A percentile compares a stretch with the other conserved stretches of the same genome.
phyloP scores from a whole-genome alignment of 176 grass and related monocot genomes.

The Bromus sterilis region DNA sequence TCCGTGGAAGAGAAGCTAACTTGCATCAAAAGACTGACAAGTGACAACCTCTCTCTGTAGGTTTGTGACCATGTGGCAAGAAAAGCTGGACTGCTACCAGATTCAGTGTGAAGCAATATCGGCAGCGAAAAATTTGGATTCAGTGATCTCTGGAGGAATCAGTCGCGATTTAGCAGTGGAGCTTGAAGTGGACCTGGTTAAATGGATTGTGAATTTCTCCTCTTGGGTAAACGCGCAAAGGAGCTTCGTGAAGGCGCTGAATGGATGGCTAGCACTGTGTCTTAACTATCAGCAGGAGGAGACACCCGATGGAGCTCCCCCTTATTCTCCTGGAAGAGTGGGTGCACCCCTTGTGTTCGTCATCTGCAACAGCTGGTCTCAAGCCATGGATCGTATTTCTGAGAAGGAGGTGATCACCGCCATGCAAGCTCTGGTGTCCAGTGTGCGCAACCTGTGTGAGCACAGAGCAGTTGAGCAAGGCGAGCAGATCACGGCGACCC shows the following conservation, averaged over 20 bases:
- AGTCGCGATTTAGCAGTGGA: slow-evolving; percentile 42
- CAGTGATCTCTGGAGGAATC: slow-evolving; percentile 23
- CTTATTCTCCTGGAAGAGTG: slow-evolving; percentile 65
- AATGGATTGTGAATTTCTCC: slow-evolving; percentile 73
- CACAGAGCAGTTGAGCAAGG: slow-evolving; percentile 40
- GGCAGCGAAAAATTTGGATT: slow-evolving; percentile 58
- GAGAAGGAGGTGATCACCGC: slow-evolving; percentile 55
- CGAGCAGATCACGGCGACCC: slow-evolving; percentile 33
- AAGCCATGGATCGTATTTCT: slow-evolving; percentile 63
- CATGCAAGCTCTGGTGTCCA: slow-evolving; percentile 53
- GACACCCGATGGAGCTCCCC: slow-evolving; percentile 44
- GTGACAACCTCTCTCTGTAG: slow-evolving; percentile 39
- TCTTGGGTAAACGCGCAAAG: slow-evolving; percentile 78
- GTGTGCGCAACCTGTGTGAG: slow-evolving; percentile 45
- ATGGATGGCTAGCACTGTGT: slow-evolving; percentile 86
- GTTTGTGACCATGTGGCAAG: slow-evolving; percentile 77
- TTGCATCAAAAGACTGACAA: slow-evolving; percentile 12
- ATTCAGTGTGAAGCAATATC: slow-evolving; percentile 54
- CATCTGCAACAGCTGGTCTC: slow-evolving; percentile 79
- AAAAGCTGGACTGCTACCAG: slow-evolving; percentile 70
- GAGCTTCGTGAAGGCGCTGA: slow-evolving; percentile 69
- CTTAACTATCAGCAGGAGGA: slow-evolving; percentile 53
- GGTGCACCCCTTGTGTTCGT: slow-evolving; percentile 78
- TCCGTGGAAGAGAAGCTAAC: not conserved
- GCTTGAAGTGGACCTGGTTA: slow-evolving; percentile 80